phyloP scores from a whole-genome alignment of 805 yeast genomes.

The Wickerhamomyces chaumierensis region DNA sequence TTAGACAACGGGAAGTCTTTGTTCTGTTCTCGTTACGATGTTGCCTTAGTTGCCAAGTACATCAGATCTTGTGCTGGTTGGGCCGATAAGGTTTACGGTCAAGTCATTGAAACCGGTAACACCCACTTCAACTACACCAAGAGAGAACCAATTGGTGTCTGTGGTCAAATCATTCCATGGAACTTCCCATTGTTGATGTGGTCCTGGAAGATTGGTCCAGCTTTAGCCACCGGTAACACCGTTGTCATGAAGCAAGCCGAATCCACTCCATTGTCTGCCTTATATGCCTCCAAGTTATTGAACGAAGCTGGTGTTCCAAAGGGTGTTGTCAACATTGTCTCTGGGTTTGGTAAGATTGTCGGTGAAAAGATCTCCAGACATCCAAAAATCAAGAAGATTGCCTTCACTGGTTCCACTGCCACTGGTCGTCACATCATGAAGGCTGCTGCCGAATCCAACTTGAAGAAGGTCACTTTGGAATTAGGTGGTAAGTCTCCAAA shows the following conservation, averaged over 20 bases:
- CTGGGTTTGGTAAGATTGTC: slow-evolving; percentile 79
- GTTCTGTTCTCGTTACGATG: slow-evolving; percentile 61
- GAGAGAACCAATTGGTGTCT: slow-evolving; percentile 89
- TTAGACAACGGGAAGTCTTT: slow-evolving; percentile 85
- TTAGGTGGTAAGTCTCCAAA: slow-evolving; percentile 89
- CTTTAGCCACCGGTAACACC: slow-evolving; percentile 82
- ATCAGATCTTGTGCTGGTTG: slow-evolving; percentile 83
- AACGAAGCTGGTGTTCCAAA: slow-evolving; percentile 83
- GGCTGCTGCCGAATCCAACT: slow-evolving; percentile 54
- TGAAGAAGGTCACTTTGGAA: slow-evolving; percentile 76
- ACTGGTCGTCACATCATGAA: slow-evolving; percentile 69
- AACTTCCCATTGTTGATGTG: slow-evolving; percentile 92
- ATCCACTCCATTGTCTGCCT: slow-evolving; percentile 82
- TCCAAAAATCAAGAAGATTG: slow-evolving; percentile 76
- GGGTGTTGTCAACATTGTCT: slow-evolving; percentile 80
- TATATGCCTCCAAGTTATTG: slow-evolving; percentile 57
- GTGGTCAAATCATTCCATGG: slow-evolving; percentile 96
- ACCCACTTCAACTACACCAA: slow-evolving; percentile 68
- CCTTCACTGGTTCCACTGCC: slow-evolving; percentile 92
- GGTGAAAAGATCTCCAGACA: slow-evolving; percentile 76
- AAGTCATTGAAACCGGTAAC: slow-evolving; percentile 61
- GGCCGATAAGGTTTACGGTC: slow-evolving; percentile 81
- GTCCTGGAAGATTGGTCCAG: slow-evolving; percentile 93
- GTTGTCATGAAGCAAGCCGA: slow-evolving; percentile 86
- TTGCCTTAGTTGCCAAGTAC: slow-evolving; percentile 55